Evolutionary conservation across 805 yeast species (phyloP).

Genomic region (Wickerhamiella sorbophila): DNA sequence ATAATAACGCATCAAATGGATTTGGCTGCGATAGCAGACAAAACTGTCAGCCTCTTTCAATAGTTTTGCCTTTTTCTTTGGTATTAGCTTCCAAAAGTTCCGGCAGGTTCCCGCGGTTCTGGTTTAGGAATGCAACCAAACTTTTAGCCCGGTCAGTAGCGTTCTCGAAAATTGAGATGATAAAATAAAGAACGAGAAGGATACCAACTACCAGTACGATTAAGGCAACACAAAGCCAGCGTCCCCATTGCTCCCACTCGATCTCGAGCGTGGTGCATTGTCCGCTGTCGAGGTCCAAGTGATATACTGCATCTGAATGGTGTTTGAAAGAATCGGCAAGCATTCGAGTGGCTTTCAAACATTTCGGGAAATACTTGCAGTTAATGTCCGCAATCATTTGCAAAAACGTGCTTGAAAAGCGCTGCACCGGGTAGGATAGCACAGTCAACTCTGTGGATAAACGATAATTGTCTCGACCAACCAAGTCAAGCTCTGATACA

Average conservation of each 20-base stretch:
- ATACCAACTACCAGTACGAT: neutral
- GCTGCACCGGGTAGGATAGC: neutral
- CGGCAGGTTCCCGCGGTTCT: neutral
- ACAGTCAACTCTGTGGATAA: neutral
- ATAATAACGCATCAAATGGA: constrained; percentile 63
- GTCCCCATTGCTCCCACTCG: neutral
- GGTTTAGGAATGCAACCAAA: neutral
- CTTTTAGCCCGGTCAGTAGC: neutral
- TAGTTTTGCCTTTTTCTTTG: too few relatives aligned
- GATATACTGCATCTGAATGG: neutral
- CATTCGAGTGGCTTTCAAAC: neutral
- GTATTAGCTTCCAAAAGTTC: neutral
- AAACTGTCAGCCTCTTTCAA: constrained; percentile 25
- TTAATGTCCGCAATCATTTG: neutral
- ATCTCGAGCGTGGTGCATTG: neutral
- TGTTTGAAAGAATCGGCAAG: neutral
- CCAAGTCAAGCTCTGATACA: neutral
- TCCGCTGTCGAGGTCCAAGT: neutral
- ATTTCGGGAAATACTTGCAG: neutral
- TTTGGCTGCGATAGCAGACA: constrained; percentile 45
- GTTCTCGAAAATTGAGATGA: neutral
- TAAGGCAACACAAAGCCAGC: neutral
- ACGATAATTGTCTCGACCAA: neutral
- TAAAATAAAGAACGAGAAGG: neutral
- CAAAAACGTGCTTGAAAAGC: neutral